phyloP scores from a whole-genome alignment of 2,329 filamentous ascomycete genomes.

The Botrytis hyacinthi region DNA sequence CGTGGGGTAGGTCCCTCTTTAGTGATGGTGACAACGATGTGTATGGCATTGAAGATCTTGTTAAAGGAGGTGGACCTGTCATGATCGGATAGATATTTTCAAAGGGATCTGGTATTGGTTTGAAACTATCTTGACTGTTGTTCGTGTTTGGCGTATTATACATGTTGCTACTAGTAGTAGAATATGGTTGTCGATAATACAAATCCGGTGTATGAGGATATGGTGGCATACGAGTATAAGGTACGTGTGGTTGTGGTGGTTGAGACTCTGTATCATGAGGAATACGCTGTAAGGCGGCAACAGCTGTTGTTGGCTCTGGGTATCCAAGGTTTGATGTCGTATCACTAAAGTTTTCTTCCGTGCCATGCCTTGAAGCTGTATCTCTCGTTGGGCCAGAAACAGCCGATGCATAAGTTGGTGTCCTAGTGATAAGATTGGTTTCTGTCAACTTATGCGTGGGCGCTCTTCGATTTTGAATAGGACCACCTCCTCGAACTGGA shows the following conservation, averaged over 20 bases:
- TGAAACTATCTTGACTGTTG: constrained; percentile 5
- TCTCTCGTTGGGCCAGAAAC: constrained; percentile 30
- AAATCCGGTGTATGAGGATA: constrained; percentile 23
- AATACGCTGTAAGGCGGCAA: constrained; percentile 13
- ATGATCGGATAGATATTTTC: constrained; percentile 30
- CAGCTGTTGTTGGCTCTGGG: constrained; percentile 18
- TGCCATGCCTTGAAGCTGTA: constrained; percentile 23
- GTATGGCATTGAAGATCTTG: constrained; percentile 19
- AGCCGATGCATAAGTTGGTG: constrained; percentile 39
- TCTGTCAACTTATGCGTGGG: constrained; percentile 27
- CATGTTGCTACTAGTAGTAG: not conserved
- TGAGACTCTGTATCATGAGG: constrained; percentile 5
- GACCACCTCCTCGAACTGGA: constrained; percentile 34
- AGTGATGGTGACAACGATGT: constrained; percentile 14
- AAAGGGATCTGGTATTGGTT: constrained; percentile 18
- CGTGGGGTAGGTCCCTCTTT: constrained; percentile 22
- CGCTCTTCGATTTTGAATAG: constrained; percentile 33
- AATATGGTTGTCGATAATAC: constrained; percentile 11
- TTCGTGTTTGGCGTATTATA: constrained; percentile 10
- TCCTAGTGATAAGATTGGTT: constrained; percentile 27
- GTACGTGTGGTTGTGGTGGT: not conserved
- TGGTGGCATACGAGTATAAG: constrained; percentile 21
- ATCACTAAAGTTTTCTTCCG: constrained; percentile 19
- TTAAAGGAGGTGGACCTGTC: constrained; percentile 31
- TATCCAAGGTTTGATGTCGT: constrained; percentile 23